Evolutionary conservation across 169 alveolate genomes (phyloP).

Genomic region (Theileria annulata): DNA sequence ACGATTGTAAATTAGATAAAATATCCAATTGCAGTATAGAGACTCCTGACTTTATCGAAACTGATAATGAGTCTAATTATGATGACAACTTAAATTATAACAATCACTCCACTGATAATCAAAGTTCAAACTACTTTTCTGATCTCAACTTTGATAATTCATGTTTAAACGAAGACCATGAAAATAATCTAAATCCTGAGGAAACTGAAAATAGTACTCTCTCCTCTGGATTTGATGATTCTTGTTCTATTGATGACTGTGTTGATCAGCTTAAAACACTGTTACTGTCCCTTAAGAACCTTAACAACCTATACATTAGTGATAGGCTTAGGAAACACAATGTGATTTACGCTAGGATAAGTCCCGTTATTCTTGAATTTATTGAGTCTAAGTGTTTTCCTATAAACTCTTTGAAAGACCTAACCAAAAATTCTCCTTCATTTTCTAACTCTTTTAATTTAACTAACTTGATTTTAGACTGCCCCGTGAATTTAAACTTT

Average conservation of each 20-base stretch:
- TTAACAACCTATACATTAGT: conserved; percentile 11
- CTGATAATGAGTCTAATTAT: background rate
- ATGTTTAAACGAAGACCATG: background rate
- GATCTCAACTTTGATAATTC: background rate
- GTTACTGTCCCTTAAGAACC: background rate
- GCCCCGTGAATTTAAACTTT: conserved; percentile 12
- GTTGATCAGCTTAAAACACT: background rate
- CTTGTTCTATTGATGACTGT: conserved; percentile 5
- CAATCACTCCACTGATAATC: background rate
- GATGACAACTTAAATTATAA: background rate
- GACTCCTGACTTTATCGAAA: conserved; percentile 10
- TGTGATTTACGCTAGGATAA: conserved; percentile 1
- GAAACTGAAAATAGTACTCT: background rate
- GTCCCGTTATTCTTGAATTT: conserved; percentile 9
- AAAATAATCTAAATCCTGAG: background rate
- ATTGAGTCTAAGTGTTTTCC: background rate
- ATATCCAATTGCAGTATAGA: background rate
- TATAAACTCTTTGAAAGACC: background rate
- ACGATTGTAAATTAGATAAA: background rate
- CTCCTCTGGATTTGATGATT: background rate
- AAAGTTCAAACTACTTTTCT: background rate
- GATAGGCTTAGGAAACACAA: conserved; percentile 16
- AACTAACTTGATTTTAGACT: conserved; percentile 7
- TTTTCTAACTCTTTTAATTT: background rate
- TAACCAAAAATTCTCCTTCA: background rate